These are phyloP conservation scores for Cladosporium sp. DNA, from an alignment of 2,329 filamentous ascomycete species.

Conservation along the genomic window DNA sequence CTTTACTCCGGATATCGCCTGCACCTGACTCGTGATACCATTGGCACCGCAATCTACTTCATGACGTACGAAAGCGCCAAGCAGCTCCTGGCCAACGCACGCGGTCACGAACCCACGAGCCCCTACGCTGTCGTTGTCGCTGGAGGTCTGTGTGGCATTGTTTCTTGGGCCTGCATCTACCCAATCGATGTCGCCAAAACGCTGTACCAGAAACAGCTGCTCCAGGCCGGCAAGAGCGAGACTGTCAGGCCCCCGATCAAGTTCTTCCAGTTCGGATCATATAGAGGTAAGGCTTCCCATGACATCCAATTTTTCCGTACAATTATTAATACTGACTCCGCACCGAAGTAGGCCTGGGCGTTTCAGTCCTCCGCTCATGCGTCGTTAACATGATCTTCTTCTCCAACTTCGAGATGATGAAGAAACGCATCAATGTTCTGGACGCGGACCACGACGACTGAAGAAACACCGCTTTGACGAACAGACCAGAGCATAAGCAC, in stretches of 20 bases:
- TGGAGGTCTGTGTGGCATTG: conserved; percentile 77
- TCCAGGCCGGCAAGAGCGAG: conserved; percentile 64
- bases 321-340: conserved; percentile 6
- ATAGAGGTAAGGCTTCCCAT: conserved; percentile 58
- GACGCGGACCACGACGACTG: conserved; percentile 13
- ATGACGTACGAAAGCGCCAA: conserved; percentile 87
- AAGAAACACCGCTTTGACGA: neutral
- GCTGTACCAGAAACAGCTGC: conserved; percentile 79
- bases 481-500: neutral
- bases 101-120: conserved; percentile 71
- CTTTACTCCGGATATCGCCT: conserved; percentile 79
- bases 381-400: conserved; percentile 89
- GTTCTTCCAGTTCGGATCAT: conserved; percentile 76
- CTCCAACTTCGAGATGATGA: conserved; percentile 81
- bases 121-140: conserved; percentile 76
- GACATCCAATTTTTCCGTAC: neutral
- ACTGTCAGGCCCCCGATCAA: conserved; percentile 64
- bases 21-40: conserved; percentile 81
- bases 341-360: conserved; percentile 57
- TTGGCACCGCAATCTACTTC: conserved; percentile 84
- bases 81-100: conserved; percentile 74
- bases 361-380: conserved; percentile 80
- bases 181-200: conserved; percentile 79
- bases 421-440: conserved; percentile 54
- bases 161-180: conserved; percentile 74